Conservation (phyloP, 2,329 filamentous ascomycete genomes). For the Aspergillus neoniger region DNA sequence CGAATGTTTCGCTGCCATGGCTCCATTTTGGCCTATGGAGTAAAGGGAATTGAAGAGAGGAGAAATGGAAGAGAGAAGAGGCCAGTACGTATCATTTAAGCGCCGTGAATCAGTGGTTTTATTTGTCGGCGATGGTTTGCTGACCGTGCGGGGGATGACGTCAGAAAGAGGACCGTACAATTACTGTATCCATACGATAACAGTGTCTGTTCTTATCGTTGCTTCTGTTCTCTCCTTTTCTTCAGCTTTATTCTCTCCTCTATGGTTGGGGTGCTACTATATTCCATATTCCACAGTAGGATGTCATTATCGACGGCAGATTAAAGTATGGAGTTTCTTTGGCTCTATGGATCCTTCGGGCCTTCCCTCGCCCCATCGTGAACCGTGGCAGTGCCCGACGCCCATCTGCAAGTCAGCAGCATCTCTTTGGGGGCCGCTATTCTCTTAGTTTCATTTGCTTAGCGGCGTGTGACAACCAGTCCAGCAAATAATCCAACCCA, state of each 20-base stretch:
- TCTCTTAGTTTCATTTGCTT: slow-evolving; percentile 1
- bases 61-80: neutral
- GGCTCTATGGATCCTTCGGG: slow-evolving; percentile 3
- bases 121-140: slow-evolving; percentile 1
- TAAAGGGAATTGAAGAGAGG: neutral
- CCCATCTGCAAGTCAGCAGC: neutral
- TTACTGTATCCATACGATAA: neutral
- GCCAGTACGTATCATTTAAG: neutral
- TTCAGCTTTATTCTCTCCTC: neutral
- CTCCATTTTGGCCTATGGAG: slow-evolving; percentile 21
- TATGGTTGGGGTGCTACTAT: too few relatives aligned
- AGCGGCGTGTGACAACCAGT: neutral
- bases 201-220: neutral
- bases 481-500: neutral
- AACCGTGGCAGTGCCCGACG: slow-evolving; percentile 17
- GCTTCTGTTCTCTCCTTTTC: neutral
- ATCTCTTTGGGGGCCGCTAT: neutral
- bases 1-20: slow-evolving; percentile 29
- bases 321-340: neutral
- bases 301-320: neutral
- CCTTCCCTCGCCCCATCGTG: slow-evolving; percentile 12
- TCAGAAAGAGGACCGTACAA: neutral
- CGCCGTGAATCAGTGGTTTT: neutral
- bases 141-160: slow-evolving; percentile 7
- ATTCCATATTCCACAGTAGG: neutral